phyloP scores from a whole-genome alignment of 108 stramenopile species.

The Parietichytrium sp. region DNA sequence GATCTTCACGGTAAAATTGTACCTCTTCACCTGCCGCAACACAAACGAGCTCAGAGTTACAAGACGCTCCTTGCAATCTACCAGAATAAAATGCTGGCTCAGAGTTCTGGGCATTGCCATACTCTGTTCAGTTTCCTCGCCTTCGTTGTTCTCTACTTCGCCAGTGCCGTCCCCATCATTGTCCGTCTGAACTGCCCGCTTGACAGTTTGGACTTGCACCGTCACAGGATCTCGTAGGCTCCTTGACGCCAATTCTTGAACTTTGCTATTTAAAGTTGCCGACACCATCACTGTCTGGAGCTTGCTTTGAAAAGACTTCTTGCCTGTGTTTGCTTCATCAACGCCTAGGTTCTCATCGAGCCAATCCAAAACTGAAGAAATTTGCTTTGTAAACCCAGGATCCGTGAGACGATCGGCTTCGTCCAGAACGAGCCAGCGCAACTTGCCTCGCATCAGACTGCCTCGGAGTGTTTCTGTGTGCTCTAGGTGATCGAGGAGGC shows the following conservation, averaged over 20 bases:
- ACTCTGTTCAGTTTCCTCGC: slow-evolving; percentile 32
- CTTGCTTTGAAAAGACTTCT: slow-evolving; percentile 48
- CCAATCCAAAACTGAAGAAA: slow-evolving; percentile 78
- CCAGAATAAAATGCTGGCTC: slow-evolving; percentile 79
- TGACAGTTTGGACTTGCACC: slow-evolving; percentile 6
- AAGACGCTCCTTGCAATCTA: slow-evolving; percentile 82
- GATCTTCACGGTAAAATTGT: slow-evolving; percentile 18
- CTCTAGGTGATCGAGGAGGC: slow-evolving; percentile 86
- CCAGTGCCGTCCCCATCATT: not conserved
- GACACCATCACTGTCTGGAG: slow-evolving; percentile 80
- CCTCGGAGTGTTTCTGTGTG: slow-evolving; percentile 75
- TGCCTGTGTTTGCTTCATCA: slow-evolving; percentile 61
- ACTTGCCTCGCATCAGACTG: slow-evolving; percentile 54
- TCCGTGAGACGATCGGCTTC: slow-evolving; percentile 92
- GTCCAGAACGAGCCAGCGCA: slow-evolving; percentile 83
- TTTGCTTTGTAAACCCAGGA: slow-evolving; percentile 84
- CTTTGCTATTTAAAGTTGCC: slow-evolving; percentile 74
- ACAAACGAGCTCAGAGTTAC: slow-evolving; percentile 80
- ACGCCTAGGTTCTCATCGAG: slow-evolving; percentile 37
- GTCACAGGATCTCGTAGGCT: not conserved
- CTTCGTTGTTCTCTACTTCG: slow-evolving; percentile 9
- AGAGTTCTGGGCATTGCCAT: slow-evolving; percentile 78
- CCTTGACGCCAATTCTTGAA: slow-evolving; percentile 41
- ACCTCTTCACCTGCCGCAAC: slow-evolving; percentile 62
- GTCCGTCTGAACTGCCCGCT: not conserved